These are phyloP conservation scores for Lasiodiplodia sp. DNA, from an alignment of 2,329 filamentous ascomycete genomes.

Conservation along the genomic window DNA sequence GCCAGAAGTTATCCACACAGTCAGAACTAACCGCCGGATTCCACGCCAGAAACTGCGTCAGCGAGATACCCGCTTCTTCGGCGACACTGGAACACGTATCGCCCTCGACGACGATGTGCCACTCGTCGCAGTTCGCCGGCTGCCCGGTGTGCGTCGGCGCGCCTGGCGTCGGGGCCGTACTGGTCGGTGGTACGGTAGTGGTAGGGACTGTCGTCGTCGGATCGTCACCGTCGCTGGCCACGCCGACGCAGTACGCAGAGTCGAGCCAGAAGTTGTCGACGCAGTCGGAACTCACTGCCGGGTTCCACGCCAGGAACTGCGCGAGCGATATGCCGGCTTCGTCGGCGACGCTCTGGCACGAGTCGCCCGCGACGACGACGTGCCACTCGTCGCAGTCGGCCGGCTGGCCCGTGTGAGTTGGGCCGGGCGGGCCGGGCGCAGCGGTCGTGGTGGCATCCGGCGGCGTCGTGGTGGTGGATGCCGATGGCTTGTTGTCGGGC, in stretches of 20 bases:
- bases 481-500: not conserved
- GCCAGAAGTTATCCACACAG: not conserved
- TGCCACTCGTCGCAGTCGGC: not conserved
- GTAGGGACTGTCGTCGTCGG: not conserved
- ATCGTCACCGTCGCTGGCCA: not conserved
- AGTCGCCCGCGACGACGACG: not conserved
- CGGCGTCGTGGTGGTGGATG: not conserved
- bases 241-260: not conserved
- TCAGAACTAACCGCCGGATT: not conserved
- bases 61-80: not conserved
- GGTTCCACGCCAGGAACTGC: constrained; percentile 28
- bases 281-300: not conserved
- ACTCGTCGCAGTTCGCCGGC: not conserved
- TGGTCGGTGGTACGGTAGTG: not conserved
- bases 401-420: not conserved
- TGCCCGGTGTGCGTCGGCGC: not conserved
- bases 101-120: not conserved
- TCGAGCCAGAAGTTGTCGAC: not conserved
- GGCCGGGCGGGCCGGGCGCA: not conserved
- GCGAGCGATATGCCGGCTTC: not conserved
- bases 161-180: not conserved
- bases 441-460: not conserved
- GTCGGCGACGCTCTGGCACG: constrained; percentile 4
- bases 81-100: constrained; percentile 8
- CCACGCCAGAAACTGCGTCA: constrained; percentile 2